Evolutionary conservation across 2,329 filamentous ascomycete genomes (phyloP).

Genomic region (Monosporascus sp.): DNA sequence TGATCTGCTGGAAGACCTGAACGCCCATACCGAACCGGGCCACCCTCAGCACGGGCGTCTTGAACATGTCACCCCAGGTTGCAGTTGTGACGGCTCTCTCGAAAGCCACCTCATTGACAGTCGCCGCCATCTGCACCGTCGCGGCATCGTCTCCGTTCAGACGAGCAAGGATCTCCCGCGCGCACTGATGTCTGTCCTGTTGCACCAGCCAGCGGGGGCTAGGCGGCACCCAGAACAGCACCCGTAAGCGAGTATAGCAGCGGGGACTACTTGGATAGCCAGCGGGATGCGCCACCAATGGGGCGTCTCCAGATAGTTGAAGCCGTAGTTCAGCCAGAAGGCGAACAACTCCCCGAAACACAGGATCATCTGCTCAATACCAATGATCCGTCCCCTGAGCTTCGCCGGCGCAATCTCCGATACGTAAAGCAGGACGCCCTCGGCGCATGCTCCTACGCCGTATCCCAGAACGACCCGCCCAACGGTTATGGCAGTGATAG

Average conservation of each 20-base stretch:
- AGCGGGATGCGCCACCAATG: conserved; percentile 27
- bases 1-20: conserved; percentile 25
- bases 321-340: conserved; percentile 14
- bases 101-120: conserved; percentile 17
- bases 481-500: conserved; percentile 9
- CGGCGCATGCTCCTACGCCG: conserved; percentile 13
- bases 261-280: conserved; percentile 28
- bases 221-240: conserved; percentile 22
- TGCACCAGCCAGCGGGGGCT: conserved; percentile 21
- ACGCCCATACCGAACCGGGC: conserved; percentile 24
- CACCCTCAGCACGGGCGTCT: conserved; percentile 20
- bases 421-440: conserved; percentile 14
- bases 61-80: conserved; percentile 25
- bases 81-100: conserved; percentile 12
- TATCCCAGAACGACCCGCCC: conserved; percentile 11
- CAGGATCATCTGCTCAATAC: conserved; percentile 18
- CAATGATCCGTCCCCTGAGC: conserved; percentile 14
- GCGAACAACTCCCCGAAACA: conserved; percentile 12
- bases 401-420: conserved; percentile 15
- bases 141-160: conserved; percentile 23
- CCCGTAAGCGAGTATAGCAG: conserved; percentile 20
- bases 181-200: conserved; percentile 18
- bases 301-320: conserved; percentile 10
- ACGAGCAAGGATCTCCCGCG: conserved; percentile 19
- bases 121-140: conserved; percentile 50